Evolutionary conservation across 306 rosid species (phyloP), one percentile per base, ranked within the genome.

Genomic region (Cajanus cajan): DNA sequence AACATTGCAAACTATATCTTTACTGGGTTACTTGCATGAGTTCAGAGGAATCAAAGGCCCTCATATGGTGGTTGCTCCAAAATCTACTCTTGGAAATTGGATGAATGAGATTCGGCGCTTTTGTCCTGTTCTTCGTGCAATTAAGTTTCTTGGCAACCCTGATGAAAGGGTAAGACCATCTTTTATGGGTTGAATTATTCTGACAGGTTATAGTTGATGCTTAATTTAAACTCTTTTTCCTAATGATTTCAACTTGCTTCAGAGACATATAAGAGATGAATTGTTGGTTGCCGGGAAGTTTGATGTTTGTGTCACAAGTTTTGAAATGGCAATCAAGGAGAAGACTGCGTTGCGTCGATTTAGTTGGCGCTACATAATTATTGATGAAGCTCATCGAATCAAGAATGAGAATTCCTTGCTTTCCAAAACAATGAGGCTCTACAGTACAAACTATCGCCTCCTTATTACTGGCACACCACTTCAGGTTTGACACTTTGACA

Each of bases 1-100:
- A 88, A 96, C 99, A 34, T 73, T 96, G 87, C 99, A 93, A 85
- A 93, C 99, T 67, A 96, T 96, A 81, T 96, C 99, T 66, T 87
- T 96, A 82, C 28, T 96, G 88, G 99, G 96, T 41, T 96, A 96
- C 80, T 86, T 96, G 82, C 92, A 96, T 12, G 99, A 96, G 87
- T 96, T 93, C 81, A 88, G 94, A 82, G 98, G 99, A 78, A 91
- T 96, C 58, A 91, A 86, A 68, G 97, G 99, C 34, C 99, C 99
- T 79, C 99, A 93, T 86, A 96, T 96, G 99, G 99, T 96, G 67
- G 98, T 96, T 86, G 98, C 99, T 61, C 99, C 99, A 73, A 96
- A 96, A 88, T 96, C 99, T 78, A 96, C 99, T 40, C 97, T 96
- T 57, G 98, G 98, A 79, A 91, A 96, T 82, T 96, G 99, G 99